Evolutionary conservation across 768 basidiomycete genomes (phyloP), one percentile per base, ranked within the genome.

Genomic region (Agaricus subrufescens): DNA sequence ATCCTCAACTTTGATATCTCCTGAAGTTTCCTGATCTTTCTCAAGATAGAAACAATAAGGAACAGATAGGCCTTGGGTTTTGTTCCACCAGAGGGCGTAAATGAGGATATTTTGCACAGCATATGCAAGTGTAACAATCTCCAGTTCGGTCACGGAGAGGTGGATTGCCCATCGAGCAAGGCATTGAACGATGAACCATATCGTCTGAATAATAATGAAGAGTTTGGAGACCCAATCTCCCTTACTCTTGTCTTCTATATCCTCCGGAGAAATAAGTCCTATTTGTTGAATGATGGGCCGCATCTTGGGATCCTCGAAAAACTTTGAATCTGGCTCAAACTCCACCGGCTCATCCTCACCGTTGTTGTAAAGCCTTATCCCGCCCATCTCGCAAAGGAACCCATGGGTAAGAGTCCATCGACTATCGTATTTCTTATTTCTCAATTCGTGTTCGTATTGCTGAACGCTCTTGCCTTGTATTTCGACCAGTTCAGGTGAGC

Each of bases 181-280:
- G n/a, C 51, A 46, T 40, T 58, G 61, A 42, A 57, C 39, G 15
- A 56, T 48, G 54, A 69, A 68, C 63, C 64, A 69, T 2, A 51
- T 46, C 1, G 62, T 48, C 47, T 69, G 69, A 4, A 63, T 14
- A 5, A 65, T 12, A 14, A 66, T 58, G 12, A 70, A 38, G 8
- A 51, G 29, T 31, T 69, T 70, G 4, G 63, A 45, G 8, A 70
- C 56, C 10, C 49, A 47, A 26, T 68, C 62, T 0, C 60, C 65
- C 47, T 68, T 68, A 61, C 66, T 67, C 30, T 59, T 61, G 61
- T 68, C 63, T 10, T 46, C 39, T 45, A 70, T 68, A 9, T 61
- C 55, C 31, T 58, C 53, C 15, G 5, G 9, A 9, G 31, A 31
- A 31, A 31, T 31, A 9, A 31, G 31, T 31, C 31, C 31, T 4